phyloP scores from a whole-genome alignment of 805 yeast genomes.

The Myxozyma udenii region DNA sequence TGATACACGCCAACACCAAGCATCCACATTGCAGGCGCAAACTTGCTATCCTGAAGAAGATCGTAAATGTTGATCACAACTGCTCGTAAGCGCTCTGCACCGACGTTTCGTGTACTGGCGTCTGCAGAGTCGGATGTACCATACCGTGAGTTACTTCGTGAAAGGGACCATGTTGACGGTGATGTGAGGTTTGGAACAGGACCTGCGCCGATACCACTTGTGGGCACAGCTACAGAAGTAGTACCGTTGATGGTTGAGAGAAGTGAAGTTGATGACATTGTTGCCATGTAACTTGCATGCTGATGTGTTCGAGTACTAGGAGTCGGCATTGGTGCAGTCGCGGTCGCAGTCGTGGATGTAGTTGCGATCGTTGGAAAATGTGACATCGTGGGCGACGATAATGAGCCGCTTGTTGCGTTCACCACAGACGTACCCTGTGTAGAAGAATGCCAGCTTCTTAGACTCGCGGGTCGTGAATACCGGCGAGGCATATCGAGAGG shows the following conservation, averaged over 20 bases:
- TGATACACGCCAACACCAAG: slow-evolving; percentile 30
- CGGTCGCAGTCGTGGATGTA: background rate
- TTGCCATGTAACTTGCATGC: slow-evolving; percentile 7
- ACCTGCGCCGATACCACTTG: no score
- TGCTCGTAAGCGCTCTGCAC: background rate
- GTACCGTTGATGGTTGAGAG: no score
- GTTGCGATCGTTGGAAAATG: slow-evolving; percentile 5
- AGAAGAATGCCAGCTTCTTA: slow-evolving; percentile 22
- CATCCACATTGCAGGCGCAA: slow-evolving; percentile 26
- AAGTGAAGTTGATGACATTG: slow-evolving; percentile 4
- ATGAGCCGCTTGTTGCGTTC: slow-evolving; percentile 21
- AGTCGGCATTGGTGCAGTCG: slow-evolving; percentile 16
- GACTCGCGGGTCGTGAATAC: slow-evolving; percentile 19
- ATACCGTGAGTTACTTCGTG: slow-evolving; percentile 5
- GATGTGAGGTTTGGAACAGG: slow-evolving; percentile 2
- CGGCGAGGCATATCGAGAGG: slow-evolving; percentile 2
- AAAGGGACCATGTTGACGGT: slow-evolving; percentile 8
- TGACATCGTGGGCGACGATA: slow-evolving; percentile 11
- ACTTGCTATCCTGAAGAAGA: slow-evolving; percentile 24
- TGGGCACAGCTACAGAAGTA: no score
- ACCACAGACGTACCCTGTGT: slow-evolving; percentile 23
- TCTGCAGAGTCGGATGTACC: slow-evolving; percentile 1
- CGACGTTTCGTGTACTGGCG: background rate
- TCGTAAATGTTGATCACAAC: slow-evolving; percentile 29
- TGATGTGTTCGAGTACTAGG: slow-evolving; percentile 1